phyloP scores from a whole-genome alignment of 2,329 filamentous ascomycete species.

The Ciborinia camelliae region DNA sequence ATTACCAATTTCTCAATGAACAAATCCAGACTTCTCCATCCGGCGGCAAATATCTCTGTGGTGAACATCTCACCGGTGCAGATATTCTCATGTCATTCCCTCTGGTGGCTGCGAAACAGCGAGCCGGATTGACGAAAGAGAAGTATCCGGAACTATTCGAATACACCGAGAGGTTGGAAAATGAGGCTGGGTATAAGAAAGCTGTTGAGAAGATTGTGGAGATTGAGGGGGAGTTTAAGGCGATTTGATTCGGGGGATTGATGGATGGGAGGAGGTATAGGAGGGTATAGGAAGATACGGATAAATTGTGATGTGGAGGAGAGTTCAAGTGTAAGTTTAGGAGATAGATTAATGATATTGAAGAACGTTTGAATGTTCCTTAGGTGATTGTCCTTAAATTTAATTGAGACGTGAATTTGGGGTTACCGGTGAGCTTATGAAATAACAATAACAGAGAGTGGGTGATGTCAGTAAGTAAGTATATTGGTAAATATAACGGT shows the following conservation, averaged over 20 bases:
- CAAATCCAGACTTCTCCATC: slow-evolving; percentile 44
- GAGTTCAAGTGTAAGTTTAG: too few relatives aligned
- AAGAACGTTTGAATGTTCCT: too few relatives aligned
- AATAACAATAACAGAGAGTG: too few relatives aligned
- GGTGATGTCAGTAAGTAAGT: too few relatives aligned
- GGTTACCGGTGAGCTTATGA: too few relatives aligned
- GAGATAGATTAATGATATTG: too few relatives aligned
- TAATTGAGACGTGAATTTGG: too few relatives aligned
- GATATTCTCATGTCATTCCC: slow-evolving; percentile 53
- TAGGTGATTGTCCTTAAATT: too few relatives aligned
- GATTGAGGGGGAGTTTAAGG: slow-evolving; percentile 9
- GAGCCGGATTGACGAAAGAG: slow-evolving; percentile 39
- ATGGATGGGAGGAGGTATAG: not conserved
- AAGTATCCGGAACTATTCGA: slow-evolving; percentile 46
- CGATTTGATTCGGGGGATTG: not conserved
- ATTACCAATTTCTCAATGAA: slow-evolving; percentile 50
- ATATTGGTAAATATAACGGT: too few relatives aligned
- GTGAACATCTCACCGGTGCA: slow-evolving; percentile 46
- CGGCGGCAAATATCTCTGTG: slow-evolving; percentile 50
- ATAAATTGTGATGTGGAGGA: too few relatives aligned
- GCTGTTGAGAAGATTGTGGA: slow-evolving; percentile 46
- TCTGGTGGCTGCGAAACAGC: slow-evolving; percentile 43
- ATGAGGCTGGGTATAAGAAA: slow-evolving; percentile 44
- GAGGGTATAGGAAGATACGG: too few relatives aligned
- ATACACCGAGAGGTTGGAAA: slow-evolving; percentile 45